A percentile compares a stretch with the other conserved stretches of the same genome.
These are phyloP conservation scores for bread wheat (Triticum aestivum) DNA, from an alignment of 176 grass and related monocot species.

Conservation along the genomic window DNA sequence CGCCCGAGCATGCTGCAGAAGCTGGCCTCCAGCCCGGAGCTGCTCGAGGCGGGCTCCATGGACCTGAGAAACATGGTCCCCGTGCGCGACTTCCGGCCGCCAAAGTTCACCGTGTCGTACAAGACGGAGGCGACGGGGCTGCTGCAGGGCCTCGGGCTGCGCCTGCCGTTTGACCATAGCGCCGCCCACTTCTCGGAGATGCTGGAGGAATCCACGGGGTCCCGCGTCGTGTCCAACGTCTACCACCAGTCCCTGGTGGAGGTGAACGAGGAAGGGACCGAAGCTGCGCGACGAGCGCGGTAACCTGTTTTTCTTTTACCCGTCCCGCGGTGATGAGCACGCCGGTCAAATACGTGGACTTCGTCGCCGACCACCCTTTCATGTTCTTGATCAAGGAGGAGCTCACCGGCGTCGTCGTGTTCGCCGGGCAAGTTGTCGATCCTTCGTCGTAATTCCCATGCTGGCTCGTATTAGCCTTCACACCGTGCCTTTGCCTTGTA, in stretches of 20 bases:
- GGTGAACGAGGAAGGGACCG: neutral
- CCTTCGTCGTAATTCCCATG: neutral
- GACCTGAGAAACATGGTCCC: neutral
- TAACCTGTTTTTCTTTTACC: neutral
- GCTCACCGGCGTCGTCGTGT: neutral
- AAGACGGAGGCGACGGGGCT: neutral
- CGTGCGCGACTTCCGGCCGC: neutral
- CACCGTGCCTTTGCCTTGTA: too few relatives aligned
- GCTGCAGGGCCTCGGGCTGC: neutral
- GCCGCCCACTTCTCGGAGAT: neutral
- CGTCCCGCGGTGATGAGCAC: too few relatives aligned
- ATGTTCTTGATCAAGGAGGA: conserved; percentile 1
- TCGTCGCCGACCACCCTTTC: conserved; percentile 1
- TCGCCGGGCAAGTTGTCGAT: neutral
- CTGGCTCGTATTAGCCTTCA: too few relatives aligned
- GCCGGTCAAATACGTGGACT: neutral
- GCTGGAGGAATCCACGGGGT: neutral
- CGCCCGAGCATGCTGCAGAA: neutral
- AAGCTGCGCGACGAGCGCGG: neutral
- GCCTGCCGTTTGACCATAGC: neutral
- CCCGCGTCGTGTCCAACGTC: too few relatives aligned
- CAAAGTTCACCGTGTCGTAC: neutral
- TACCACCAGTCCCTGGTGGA: too few relatives aligned
- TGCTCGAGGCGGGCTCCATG: neutral
- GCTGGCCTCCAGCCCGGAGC: neutral